Percentiles rank a stretch among this genome's conserved stretches.
Conservation (phyloP, 2,329 filamentous ascomycete genomes). For the Cladosporium sp. region DNA sequence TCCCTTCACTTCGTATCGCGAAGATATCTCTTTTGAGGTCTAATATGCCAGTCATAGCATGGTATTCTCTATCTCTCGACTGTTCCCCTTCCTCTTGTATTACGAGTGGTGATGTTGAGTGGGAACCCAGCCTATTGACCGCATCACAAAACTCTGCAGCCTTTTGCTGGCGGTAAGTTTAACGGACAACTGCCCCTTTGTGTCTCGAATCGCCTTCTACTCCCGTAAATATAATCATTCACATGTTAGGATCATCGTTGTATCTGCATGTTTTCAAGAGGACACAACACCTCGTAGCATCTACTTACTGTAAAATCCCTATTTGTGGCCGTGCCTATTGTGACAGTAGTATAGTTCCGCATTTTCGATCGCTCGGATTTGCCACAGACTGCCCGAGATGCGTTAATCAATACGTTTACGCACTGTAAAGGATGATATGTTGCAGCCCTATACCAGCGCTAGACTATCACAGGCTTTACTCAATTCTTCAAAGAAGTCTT, state of each 20-base stretch:
- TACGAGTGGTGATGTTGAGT: background rate
- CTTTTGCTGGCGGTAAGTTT: background rate
- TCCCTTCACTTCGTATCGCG: background rate
- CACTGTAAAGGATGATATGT: background rate
- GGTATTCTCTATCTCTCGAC: background rate
- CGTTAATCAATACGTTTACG: background rate
- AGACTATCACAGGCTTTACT: background rate
- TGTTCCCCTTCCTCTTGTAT: background rate
- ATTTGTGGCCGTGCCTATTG: background rate
- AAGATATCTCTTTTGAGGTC: background rate
- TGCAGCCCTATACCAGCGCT: background rate
- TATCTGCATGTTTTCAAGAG: background rate
- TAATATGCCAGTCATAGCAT: background rate
- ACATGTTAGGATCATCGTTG: background rate
- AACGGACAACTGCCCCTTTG: background rate
- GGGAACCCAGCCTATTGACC: background rate
- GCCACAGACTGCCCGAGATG: background rate
- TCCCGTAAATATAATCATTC: background rate
- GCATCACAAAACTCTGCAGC: background rate
- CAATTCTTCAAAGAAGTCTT: background rate
- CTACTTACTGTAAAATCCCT: background rate
- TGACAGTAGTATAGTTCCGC: background rate
- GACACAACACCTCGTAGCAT: background rate
- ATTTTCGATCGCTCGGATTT: background rate
- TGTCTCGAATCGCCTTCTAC: background rate